Conservation (phyloP, 768 basidiomycete genomes). For the Tubosaeta sp. region DNA sequence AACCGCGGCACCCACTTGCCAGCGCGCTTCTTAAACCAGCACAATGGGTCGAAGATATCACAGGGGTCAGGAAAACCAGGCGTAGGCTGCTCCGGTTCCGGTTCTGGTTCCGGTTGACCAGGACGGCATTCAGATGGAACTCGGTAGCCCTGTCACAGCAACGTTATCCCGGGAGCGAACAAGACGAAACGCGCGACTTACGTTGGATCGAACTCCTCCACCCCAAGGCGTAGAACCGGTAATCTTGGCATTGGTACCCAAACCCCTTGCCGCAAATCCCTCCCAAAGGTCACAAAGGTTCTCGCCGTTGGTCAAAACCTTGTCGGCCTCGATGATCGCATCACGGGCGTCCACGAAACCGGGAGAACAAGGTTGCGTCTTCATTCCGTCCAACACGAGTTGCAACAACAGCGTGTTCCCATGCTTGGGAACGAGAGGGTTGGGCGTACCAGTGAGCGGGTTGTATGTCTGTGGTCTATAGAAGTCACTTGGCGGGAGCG, state of each 20-base stretch:
- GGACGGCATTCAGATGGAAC: conserved; percentile 40
- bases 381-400: conserved; percentile 90
- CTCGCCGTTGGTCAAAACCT: conserved; percentile 87
- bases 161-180: not conserved
- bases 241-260: conserved; percentile 75
- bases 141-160: conserved; percentile 33
- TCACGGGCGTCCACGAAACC: conserved; percentile 86
- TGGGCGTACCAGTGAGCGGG: conserved; percentile 23
- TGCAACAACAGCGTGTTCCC: conserved; percentile 85
- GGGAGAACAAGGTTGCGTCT: conserved; percentile 89
- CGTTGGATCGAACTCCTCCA: conserved; percentile 78
- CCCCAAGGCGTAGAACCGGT: conserved; percentile 87
- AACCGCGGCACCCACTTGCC: conserved; percentile 20
- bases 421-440: conserved; percentile 76
- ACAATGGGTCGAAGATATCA: conserved; percentile 16
- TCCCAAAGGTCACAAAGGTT: conserved; percentile 87
- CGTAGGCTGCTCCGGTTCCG: conserved; percentile 23
- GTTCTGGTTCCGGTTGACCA: conserved; percentile 16
- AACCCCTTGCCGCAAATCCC: conserved; percentile 76
- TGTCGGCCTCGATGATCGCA: conserved; percentile 88
- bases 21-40: conserved; percentile 18
- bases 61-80: conserved; percentile 35
- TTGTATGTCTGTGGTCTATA: conserved; percentile 47
- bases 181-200: conserved; percentile 18
- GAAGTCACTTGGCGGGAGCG: conserved; percentile 61